Conservation (phyloP, 2,329 filamentous ascomycete species). For the Coccinonectria pachysandricola region DNA sequence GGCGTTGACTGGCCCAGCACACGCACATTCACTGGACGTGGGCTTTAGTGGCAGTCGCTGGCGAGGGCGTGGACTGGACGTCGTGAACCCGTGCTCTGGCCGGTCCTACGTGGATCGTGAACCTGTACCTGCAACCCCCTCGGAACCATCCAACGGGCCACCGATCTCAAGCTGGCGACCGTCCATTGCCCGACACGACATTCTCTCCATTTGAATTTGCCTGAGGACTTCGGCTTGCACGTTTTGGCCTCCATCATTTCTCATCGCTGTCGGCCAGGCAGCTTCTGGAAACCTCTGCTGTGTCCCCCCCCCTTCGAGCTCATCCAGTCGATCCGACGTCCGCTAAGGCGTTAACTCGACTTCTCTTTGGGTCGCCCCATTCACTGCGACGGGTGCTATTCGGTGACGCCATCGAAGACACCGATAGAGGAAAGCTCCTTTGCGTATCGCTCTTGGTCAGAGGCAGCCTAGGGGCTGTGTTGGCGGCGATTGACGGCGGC, state of each 20-base stretch:
- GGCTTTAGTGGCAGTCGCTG: slow-evolving; percentile 1
- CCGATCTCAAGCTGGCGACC: slow-evolving; percentile 12
- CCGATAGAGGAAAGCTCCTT: slow-evolving; percentile 6
- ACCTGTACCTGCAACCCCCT: slow-evolving; percentile 20
- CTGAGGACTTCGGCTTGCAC: slow-evolving; percentile 6
- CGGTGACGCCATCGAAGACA: slow-evolving; percentile 8
- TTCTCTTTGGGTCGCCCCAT: slow-evolving; percentile 5
- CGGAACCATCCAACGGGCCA: slow-evolving; percentile 11
- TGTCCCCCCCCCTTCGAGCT: background rate
- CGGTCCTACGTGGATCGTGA: slow-evolving; percentile 17
- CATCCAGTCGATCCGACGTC: slow-evolving; percentile 3
- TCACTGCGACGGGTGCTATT: slow-evolving; percentile 8
- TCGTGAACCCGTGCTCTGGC: slow-evolving; percentile 8
- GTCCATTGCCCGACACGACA: slow-evolving; percentile 11
- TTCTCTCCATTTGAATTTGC: slow-evolving; percentile 6
- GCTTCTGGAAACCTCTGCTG: slow-evolving; percentile 9
- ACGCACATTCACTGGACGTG: too few relatives aligned
- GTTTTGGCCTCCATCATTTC: slow-evolving; percentile 10
- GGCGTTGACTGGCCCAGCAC: too few relatives aligned
- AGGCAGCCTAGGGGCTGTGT: slow-evolving; percentile 15
- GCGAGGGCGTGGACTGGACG: background rate
- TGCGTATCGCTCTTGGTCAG: slow-evolving; percentile 8
- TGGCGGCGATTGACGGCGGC: slow-evolving; percentile 23
- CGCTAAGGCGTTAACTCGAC: slow-evolving; percentile 11
- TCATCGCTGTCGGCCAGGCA: slow-evolving; percentile 8